These are phyloP conservation scores for Pseudocohnilembus persalinus DNA, from an alignment of 169 alveolate species.

Conservation along the genomic window DNA sequence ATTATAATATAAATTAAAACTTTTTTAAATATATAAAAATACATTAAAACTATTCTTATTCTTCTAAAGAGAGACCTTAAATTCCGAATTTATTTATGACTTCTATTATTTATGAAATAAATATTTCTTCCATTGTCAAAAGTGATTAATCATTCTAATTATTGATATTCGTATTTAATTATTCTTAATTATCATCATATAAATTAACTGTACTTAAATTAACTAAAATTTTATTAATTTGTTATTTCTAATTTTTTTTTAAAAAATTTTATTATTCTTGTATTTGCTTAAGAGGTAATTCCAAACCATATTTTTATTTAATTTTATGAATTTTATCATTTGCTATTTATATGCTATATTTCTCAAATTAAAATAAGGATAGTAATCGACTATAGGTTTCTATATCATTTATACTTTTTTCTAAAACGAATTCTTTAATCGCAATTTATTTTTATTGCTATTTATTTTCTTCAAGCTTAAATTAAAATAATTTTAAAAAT, in stretches of 20 bases:
- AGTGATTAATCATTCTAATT: background rate
- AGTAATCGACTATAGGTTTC: background rate
- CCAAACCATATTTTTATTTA: background rate
- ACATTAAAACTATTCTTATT: slow-evolving; percentile 8
- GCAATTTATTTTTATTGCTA: background rate
- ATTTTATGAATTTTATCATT: background rate
- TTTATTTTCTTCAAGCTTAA: background rate
- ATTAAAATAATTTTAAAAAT: too few relatives aligned
- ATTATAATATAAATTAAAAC: too few relatives aligned
- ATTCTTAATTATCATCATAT: slow-evolving; percentile 1
- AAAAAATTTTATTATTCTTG: background rate
- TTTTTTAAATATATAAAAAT: background rate
- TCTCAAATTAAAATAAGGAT: background rate
- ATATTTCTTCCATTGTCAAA: slow-evolving; percentile 10
- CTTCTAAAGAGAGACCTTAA: background rate
- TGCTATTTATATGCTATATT: background rate
- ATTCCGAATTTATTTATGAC: background rate
- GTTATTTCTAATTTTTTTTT: background rate
- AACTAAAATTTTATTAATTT: background rate
- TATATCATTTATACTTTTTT: background rate
- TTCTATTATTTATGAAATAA: slow-evolving; percentile 7
- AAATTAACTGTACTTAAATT: too few relatives aligned
- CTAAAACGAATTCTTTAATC: background rate
- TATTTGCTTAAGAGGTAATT: background rate
- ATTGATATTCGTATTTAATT: background rate